Percentiles rank a stretch among this genome's conserved stretches.
Conservation (phyloP, 106 monocot genomes). For the Ottelia alismoides region DNA sequence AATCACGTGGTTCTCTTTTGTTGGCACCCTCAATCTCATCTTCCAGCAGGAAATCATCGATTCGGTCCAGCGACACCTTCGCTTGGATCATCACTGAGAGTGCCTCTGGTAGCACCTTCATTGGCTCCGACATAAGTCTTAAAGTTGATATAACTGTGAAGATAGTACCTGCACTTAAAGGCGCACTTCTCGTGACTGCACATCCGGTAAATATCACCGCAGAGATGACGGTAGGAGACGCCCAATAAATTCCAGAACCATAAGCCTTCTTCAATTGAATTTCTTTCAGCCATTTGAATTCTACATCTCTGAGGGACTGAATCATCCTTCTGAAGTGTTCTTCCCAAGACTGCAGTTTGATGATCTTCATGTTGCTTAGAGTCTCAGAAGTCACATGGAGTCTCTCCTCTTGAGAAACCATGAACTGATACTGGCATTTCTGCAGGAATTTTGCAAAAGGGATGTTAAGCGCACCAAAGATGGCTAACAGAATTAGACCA, state of each 20-base stretch:
- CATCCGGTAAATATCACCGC: conserved; percentile 51
- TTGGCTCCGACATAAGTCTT: conserved; percentile 58
- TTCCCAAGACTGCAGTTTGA: conserved; percentile 92
- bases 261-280: conserved; percentile 50
- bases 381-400: conserved; percentile 55
- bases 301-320: conserved; percentile 31
- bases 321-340: conserved; percentile 40
- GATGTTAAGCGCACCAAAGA: conserved; percentile 44
- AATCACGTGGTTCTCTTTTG: conserved; percentile 2
- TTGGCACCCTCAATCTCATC: conserved; percentile 56
- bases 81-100: conserved; percentile 58
- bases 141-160: conserved; percentile 68
- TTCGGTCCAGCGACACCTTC: conserved; percentile 68
- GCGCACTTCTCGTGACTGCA: conserved; percentile 25
- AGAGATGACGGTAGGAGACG: conserved; percentile 62
- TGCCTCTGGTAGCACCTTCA: conserved; percentile 65
- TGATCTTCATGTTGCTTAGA: conserved; percentile 71
- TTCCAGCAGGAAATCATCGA: conserved; percentile 51
- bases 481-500: conserved; percentile 39
- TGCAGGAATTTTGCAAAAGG: conserved; percentile 63
- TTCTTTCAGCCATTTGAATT: conserved; percentile 63
- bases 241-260: conserved; percentile 57
- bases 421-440: conserved; percentile 44
- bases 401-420: conserved; percentile 67
- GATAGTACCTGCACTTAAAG: conserved; percentile 53